A percentile compares a stretch with the other conserved stretches of the same genome.
These are phyloP conservation scores for Phaeotremella fagi DNA, from an alignment of 768 basidiomycete species.

Conservation along the genomic window DNA sequence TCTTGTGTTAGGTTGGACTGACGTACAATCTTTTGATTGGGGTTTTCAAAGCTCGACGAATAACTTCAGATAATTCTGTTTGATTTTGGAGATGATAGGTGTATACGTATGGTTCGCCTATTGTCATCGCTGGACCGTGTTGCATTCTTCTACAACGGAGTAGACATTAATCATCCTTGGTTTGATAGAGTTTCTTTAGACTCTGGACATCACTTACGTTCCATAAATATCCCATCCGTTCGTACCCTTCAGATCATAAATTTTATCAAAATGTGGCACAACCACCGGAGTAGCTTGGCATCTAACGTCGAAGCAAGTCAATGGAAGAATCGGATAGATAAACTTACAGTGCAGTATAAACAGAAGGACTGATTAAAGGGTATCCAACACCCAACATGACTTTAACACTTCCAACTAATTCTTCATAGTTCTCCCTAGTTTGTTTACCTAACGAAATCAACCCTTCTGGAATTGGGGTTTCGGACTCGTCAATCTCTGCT, in stretches of 20 bases:
- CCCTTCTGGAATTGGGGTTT: conserved; percentile 37
- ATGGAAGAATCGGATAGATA: not conserved
- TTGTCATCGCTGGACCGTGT: conserved; percentile 41
- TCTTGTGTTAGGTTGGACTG: not conserved
- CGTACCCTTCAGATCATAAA: conserved; percentile 13
- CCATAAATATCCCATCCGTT: conserved; percentile 37
- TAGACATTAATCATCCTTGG: too few relatives aligned
- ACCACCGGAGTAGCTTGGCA: conserved; percentile 47
- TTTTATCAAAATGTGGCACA: conserved; percentile 31
- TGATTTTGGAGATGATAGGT: conserved; percentile 33
- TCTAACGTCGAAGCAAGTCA: conserved; percentile 6
- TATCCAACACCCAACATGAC: conserved; percentile 42
- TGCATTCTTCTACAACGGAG: conserved; percentile 29
- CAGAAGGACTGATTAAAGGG: conserved; percentile 42
- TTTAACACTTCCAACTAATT: conserved; percentile 33
- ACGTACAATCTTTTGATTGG: conserved; percentile 44
- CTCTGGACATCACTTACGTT: conserved; percentile 27
- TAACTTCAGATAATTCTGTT: conserved; percentile 24
- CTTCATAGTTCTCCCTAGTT: conserved; percentile 26
- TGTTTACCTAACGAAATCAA: conserved; percentile 28
- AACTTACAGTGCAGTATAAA: conserved; percentile 45
- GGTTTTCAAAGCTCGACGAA: conserved; percentile 28
- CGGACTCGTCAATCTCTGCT: conserved; percentile 25
- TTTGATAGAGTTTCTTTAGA: too few relatives aligned
- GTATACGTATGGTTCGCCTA: conserved; percentile 47